Evolutionary conservation across 495 filamentous ascomycete species (phyloP), one percentile per base, ranked within the genome.

Genomic region (Penicillium paxilli): DNA sequence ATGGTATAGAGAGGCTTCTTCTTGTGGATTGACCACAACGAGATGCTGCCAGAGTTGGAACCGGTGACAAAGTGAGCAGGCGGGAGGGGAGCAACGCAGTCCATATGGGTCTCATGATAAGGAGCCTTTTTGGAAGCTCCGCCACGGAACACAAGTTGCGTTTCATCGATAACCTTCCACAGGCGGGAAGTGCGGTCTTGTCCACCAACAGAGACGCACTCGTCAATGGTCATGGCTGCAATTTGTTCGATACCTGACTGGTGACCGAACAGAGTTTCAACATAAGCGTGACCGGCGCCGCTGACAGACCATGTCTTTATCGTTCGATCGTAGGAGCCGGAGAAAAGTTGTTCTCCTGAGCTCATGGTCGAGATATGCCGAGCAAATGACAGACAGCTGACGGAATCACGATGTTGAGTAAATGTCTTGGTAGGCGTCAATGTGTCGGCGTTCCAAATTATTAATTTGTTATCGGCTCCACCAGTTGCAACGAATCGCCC

Each of bases 141-240:
- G 38, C 92, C 93, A 33, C 93, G 87, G 72, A 98, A 98, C 1
- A 98, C 92, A 4, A 98, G 80, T 65, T 98, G 95, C 1, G 86
- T 88, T 65, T 98, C 94, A 51, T 98, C 94, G 22, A 91, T 85
- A 2, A 98, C 92, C 69, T 98, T 98, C 94, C 94, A 98, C 55
- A 96, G 70, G 24, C 94, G 80, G n/a, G 92, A 92, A 1, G 94
- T 96, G 20, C 93, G 86, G 66, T 98, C 94, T 45, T 93, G 80
- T 24, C 88, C 88, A 53, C 94, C 94, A 17, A 96, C 94, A 55
- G 85, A 90, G 48, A 98, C 79, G 67, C 94, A 97, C 28, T 90
- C 85, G 70, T 98, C 94, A 49, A 88, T 83, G 11, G 83, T 85
- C 60, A 96, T 80, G 5, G 92, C 90, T 33, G 88, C 86, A 48